Percentiles rank a stretch among this genome's conserved stretches.
These are phyloP conservation scores for Actinomortierella ambigua DNA, from an alignment of 371 early-diverging fungal species.

Conservation along the genomic window DNA sequence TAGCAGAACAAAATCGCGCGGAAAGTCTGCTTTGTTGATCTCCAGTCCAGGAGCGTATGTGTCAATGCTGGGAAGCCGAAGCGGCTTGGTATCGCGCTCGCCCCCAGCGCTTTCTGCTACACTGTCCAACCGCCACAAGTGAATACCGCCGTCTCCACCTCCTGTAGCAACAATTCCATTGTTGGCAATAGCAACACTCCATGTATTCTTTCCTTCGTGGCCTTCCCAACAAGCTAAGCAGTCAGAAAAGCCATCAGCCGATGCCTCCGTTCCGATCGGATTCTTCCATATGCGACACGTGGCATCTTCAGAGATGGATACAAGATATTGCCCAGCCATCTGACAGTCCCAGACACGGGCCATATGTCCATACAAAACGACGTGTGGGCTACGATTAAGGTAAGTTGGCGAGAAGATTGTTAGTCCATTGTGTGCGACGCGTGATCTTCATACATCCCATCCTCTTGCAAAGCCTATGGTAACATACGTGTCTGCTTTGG, in stretches of 20 bases:
- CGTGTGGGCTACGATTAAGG: slow-evolving; percentile 43
- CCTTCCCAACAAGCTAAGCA: slow-evolving; percentile 78
- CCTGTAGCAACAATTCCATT: slow-evolving; percentile 64
- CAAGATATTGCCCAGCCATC: slow-evolving; percentile 58
- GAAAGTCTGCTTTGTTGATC: slow-evolving; percentile 31
- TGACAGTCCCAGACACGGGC: slow-evolving; percentile 86
- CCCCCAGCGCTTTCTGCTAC: slow-evolving; percentile 65
- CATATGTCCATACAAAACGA: slow-evolving; percentile 78
- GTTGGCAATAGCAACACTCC: slow-evolving; percentile 73
- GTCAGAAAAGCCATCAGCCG: slow-evolving; percentile 50
- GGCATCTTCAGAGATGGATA: slow-evolving; percentile 60
- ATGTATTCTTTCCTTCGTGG: slow-evolving; percentile 83
- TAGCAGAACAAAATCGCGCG: slow-evolving; percentile 38
- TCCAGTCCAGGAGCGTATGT: slow-evolving; percentile 20
- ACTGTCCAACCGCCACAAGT: slow-evolving; percentile 68
- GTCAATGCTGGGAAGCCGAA: slow-evolving; percentile 26
- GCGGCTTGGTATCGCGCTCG: slow-evolving; percentile 31
- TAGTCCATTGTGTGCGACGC: neutral
- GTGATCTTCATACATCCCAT: neutral
- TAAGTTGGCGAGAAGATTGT: neutral
- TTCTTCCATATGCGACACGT: slow-evolving; percentile 84
- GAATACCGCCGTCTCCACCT: slow-evolving; percentile 81
- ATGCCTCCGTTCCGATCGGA: slow-evolving; percentile 32
- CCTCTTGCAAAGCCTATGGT: neutral
- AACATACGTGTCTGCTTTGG: slow-evolving; percentile 30